These are phyloP conservation scores for Somion occarium DNA, from an alignment of 1,284 basidiomycete genomes.

Conservation along the genomic window DNA sequence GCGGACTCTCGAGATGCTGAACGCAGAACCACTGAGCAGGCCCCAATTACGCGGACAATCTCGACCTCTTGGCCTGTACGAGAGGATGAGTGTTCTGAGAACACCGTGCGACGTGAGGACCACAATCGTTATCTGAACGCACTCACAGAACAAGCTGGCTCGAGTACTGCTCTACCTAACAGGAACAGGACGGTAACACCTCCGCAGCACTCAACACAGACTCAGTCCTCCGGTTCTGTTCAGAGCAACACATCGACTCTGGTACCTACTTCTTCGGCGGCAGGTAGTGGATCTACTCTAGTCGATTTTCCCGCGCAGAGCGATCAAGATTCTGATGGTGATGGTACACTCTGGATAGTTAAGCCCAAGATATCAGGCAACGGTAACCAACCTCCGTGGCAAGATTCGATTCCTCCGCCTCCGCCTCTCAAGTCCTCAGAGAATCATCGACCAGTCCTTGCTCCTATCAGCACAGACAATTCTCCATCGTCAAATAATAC, in stretches of 20 bases:
- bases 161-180: neutral
- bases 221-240: neutral
- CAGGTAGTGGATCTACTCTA: neutral
- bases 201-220: neutral
- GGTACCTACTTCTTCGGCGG: neutral
- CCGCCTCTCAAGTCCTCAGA: slow-evolving; percentile 10
- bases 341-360: slow-evolving; percentile 31
- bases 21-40: slow-evolving; percentile 5
- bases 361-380: slow-evolving; percentile 21
- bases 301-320: slow-evolving; percentile 9
- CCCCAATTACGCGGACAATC: slow-evolving; percentile 12
- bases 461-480: slow-evolving; percentile 25
- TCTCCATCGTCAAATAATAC: slow-evolving; percentile 16
- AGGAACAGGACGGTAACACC: neutral
- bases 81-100: slow-evolving; percentile 13
- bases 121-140: slow-evolving; percentile 5
- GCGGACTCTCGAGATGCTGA: neutral
- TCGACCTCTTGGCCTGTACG: slow-evolving; percentile 14
- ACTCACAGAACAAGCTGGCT: slow-evolving; percentile 1
- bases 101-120: slow-evolving; percentile 14
- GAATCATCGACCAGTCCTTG: slow-evolving; percentile 18
- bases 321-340: slow-evolving; percentile 37
- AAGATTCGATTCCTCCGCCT: no score
- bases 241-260: neutral
- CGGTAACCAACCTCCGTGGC: slow-evolving; percentile 14